Evolutionary conservation across 768 basidiomycete genomes (phyloP), one percentile per base, ranked within the genome.

Genomic region (Postia placenta): DNA sequence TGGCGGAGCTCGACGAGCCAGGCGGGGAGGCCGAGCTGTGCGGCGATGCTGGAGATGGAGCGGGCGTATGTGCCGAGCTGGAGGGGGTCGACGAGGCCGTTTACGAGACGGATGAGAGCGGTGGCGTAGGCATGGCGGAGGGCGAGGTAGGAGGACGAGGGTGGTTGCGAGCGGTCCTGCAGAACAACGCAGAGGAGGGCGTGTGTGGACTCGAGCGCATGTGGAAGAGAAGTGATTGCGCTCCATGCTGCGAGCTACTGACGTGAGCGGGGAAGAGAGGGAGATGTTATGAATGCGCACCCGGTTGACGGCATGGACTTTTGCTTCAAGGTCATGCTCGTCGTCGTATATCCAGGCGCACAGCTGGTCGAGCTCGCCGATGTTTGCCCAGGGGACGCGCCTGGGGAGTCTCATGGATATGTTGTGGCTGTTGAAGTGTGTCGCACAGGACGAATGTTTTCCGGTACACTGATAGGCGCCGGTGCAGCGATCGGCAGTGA

Each of bases 1-100:
- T 98, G 96, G 35, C 96, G 76, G 11, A 98, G 73, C 56, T 95
- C 91, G 11, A 99, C 93, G 9, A 98, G 73, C 85, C 88, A 93
- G 0, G 75, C 68, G 0, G 96, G 95, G 1, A 99, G 71, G 0
- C 86, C 85, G 11, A 99, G 76, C 59, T 94, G 89, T 2, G 75
- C 71, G 1, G 95, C 92, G 53, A 99, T 88, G 35, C 86, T 81
- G 0, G 87, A 81, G 56, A 98, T 97, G 2, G 96, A 86, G 19
- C 93, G 76, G 2, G 96, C 95, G 61, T 88, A 98, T 17, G 79
- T 77, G 5, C 93, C 91, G 9, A 81, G 75, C 60, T 99, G 96
- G 11, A 96, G 72, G 12, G 94, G 92, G 60, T 99, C 96, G 5
- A 97, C 95, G 30, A 98, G 75, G 1, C 92, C 90, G 58, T 98